These are phyloP conservation scores for Boletus tylopilopsis DNA, from an alignment of 768 basidiomycete species.

Conservation along the genomic window DNA sequence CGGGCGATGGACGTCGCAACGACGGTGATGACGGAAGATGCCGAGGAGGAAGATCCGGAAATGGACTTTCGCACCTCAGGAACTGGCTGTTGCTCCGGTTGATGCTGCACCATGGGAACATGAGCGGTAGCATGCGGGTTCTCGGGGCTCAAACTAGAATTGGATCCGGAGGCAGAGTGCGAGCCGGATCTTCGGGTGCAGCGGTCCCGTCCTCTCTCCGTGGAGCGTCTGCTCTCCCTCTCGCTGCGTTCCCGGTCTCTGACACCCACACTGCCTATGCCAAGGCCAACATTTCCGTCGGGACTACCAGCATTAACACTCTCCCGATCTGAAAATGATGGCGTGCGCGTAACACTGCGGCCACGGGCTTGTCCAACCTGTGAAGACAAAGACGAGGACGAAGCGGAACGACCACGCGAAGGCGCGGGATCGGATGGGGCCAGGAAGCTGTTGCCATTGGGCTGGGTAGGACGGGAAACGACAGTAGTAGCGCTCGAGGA, in stretches of 20 bases:
- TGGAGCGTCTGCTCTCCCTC: conserved; percentile 25
- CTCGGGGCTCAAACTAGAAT: conserved; percentile 34
- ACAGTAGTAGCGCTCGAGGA: conserved; percentile 3
- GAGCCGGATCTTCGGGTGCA: conserved; percentile 24
- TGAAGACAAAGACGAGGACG: conserved; percentile 32
- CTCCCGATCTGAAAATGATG: conserved; percentile 54
- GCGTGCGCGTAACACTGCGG: conserved; percentile 50
- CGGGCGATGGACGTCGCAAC: conserved; percentile 11
- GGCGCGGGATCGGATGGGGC: conserved; percentile 24
- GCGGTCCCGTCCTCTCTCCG: conserved; percentile 31
- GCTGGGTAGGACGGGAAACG: conserved; percentile 14
- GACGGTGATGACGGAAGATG: conserved; percentile 22
- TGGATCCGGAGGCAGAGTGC: conserved; percentile 32
- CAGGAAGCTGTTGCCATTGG: conserved; percentile 21
- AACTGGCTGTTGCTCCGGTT: conserved; percentile 4
- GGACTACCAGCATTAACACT: conserved; percentile 37
- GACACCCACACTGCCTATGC: conserved; percentile 30
- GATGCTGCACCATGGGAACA: conserved; percentile 6
- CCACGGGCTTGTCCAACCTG: conserved; percentile 41
- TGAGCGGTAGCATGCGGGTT: conserved; percentile 7
- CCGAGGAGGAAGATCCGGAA: conserved; percentile 24
- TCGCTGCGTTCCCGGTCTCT: conserved; percentile 33
- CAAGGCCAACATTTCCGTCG: conserved; percentile 30
- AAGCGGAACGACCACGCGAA: conserved; percentile 29
- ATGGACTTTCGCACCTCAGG: conserved; percentile 11